Base-by-base conservation (phyloP, 192 early-diverging fungal species). In the Podila epigama region DNA sequence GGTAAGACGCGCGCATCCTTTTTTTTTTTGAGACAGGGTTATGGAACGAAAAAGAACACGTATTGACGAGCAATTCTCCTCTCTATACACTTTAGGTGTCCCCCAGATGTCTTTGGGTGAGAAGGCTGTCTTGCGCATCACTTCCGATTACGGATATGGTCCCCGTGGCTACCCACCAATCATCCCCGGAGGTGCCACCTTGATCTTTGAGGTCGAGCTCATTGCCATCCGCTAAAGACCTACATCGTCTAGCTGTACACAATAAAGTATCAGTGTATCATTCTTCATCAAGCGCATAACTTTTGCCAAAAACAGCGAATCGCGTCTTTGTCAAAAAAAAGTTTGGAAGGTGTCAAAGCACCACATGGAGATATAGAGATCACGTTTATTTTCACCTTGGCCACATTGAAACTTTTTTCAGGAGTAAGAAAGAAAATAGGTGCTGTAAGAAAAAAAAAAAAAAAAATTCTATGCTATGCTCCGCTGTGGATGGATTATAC, bases 31-130 rank as follows among this genome's bases (percentile, higher is more conserved):
- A 77, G 90, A 92, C 41, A 18, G 16, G 54, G n/a, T n/a, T 10
- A 3, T 7, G 27, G 31, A 35, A 33, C 31, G 40, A 18, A 2
- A 81, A 82, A 82, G 89, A 50, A 86, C 80, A 59, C 85, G 91
- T 31, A 70, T 70, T 67, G 90, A 92, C 68, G 79, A 83, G 28
- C 67, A 81, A 57, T 84, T 84, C 53, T 90, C 88, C 59, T 86
- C 86, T 69, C 34, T 33, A 20, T n/a, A 2, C 12, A 15, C 25
- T 29, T n/a, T 88, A 85, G 96, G 93, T 84, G 95, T 99, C 63
- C 93, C 94, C 27, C 84, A 93, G 79, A 89, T 99, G 89, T 93
- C 91, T 61, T 63, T 97, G 33, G 94, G 94, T 69, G 89, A 98
- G 88, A 85, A 86, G 75, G 94, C 95, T 50, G 90, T 79, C 68